Base-by-base conservation (phyloP, 202 grass and related monocot species). In the Elaeis oleifera region DNA sequence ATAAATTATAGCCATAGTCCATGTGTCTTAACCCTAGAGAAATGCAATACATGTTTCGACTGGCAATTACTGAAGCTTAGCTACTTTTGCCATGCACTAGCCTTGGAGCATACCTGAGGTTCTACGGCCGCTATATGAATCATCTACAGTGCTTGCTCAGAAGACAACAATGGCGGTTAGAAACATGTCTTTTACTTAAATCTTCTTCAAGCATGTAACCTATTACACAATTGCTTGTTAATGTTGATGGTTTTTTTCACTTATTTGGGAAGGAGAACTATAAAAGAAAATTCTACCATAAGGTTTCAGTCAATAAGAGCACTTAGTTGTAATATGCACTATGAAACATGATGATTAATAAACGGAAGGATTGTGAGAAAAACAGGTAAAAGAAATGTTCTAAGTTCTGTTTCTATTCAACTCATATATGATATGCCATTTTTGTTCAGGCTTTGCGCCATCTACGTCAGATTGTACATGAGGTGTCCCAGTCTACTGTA, bases 91-190 rank as follows among this genome's bases (percentile, higher is more conserved):
- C 18, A 60, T 60, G 76, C 20, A 52, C 4, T 61, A 90, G 87
- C 75, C 87, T 61, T 83, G 83, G 75, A 90, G 76, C 6, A 77
- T 90, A 51, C 87, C 83, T 62, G 87, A 90, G 72, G 87, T 90
- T 55, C 61, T 90, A 60, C 75, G 77, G 0, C 79, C 83, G 5
- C 44, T 86, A 23, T 83, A 90, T 59, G 76, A 90, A 50, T 86
- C 87, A 23, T 83, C 79, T 27, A 72, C 69, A 0, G 79, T 83
- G 49, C 70, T 90, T 71, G 87, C 83, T 39, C 87, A 86, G 56
- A 90, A 84, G 66, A 86, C 63, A 17, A 83, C 87, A 4, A 78
- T 86, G 79, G 76, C 76, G 73, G 87, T 74, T 51, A 63, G 26
- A 71, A 60, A 56, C 51, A 36, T 24, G 20, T 27, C 50, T 16